Conservation (phyloP, 495 filamentous ascomycete genomes). For the Achaetomiella virescens region DNA sequence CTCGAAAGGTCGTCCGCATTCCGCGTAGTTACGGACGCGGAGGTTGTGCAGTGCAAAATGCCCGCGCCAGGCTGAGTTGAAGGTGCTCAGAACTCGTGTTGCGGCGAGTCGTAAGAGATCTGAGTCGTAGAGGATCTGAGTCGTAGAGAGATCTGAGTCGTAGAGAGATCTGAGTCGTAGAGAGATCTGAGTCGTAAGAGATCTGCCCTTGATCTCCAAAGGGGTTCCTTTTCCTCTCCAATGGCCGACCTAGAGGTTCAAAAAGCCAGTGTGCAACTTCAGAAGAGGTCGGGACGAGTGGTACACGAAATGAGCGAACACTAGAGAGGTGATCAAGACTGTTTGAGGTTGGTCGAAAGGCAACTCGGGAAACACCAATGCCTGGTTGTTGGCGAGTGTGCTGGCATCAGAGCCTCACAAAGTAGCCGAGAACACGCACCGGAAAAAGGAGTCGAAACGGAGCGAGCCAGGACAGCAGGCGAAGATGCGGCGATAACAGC, state of each 20-base stretch:
- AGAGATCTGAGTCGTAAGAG: too few species aligned
- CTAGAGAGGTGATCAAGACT: neutral
- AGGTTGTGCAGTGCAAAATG: too few species aligned
- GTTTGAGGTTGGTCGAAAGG: neutral
- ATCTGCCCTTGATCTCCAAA: too few species aligned
- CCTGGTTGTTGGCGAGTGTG: conserved; percentile 4
- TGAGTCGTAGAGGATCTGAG: too few species aligned
- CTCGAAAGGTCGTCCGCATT: neutral
- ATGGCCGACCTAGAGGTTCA: too few species aligned
- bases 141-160: too few species aligned
- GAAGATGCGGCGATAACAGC: conserved; percentile 15
- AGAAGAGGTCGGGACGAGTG: neutral
- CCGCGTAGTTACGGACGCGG: too few species aligned
- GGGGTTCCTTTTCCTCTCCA: too few species aligned
- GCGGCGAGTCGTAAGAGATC: too few species aligned
- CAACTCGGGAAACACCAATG: neutral
- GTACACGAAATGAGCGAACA: neutral
- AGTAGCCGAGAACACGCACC: conserved; percentile 17
- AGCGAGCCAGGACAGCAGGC: conserved; percentile 8
- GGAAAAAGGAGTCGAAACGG: conserved; percentile 17
- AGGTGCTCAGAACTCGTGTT: too few species aligned
- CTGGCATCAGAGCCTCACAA: conserved; percentile 21
- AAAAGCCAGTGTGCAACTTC: neutral
- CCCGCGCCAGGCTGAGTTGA: too few species aligned
- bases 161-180: too few species aligned